Conservation (phyloP, 805 yeast genomes). For the Candida rishiriensis region DNA sequence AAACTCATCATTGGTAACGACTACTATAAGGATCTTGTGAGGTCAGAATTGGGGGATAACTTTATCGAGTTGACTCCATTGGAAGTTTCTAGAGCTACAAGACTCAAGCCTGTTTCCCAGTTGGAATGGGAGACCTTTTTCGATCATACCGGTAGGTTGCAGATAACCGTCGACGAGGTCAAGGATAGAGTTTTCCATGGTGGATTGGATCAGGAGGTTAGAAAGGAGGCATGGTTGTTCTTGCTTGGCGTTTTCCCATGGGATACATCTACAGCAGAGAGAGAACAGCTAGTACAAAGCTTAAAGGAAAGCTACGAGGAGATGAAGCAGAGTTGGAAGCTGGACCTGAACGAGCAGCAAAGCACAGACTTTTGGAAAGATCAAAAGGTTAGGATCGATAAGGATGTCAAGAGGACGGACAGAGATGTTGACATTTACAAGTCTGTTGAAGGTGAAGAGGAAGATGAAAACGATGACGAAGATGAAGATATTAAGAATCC, state of each 20-base stretch:
- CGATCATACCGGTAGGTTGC: conserved; percentile 70
- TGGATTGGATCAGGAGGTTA: conserved; percentile 56
- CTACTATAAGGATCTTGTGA: conserved; percentile 50
- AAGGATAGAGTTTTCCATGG: conserved; percentile 87
- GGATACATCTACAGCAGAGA: conserved; percentile 72
- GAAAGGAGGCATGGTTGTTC: conserved; percentile 83
- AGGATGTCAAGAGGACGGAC: conserved; percentile 91
- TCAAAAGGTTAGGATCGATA: conserved; percentile 84
- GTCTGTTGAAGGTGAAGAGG: conserved; percentile 27
- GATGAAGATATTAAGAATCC: conserved; percentile 70
- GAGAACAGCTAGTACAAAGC: conserved; percentile 53
- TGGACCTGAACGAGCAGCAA: conserved; percentile 46
- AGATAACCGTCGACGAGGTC: conserved; percentile 71
- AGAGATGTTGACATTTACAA: conserved; percentile 65
- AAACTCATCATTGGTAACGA: conserved; percentile 52
- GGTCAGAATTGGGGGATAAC: conserved; percentile 55
- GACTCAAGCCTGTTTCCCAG: conserved; percentile 61
- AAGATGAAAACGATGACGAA: conserved; percentile 41
- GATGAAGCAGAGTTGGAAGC: conserved; percentile 69
- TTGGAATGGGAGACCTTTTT: conserved; percentile 85
- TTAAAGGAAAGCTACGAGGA: conserved; percentile 46
- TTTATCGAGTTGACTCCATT: conserved; percentile 49
- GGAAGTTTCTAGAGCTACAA: conserved; percentile 56
- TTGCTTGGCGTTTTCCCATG: conserved; percentile 82
- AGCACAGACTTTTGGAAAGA: conserved; percentile 78